phyloP scores from a whole-genome alignment of 1,139 yeast species.

The Pichia sp. region DNA sequence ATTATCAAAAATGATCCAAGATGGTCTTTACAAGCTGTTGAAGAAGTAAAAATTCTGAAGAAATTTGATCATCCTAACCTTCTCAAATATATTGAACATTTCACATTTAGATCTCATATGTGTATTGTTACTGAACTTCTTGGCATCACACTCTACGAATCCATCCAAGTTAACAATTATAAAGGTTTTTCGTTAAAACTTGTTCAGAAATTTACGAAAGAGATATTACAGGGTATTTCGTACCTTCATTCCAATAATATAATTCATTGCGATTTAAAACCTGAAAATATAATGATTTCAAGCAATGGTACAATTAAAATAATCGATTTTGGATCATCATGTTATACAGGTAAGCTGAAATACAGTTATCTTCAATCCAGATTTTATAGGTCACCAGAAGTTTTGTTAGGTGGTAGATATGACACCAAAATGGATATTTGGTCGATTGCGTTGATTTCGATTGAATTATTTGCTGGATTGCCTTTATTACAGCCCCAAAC shows the following conservation, averaged over 20 bases:
- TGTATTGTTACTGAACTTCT: constrained; percentile 77
- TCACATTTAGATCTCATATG: constrained; percentile 74
- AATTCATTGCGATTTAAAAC: constrained; percentile 80
- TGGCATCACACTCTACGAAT: constrained; percentile 65
- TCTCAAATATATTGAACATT: constrained; percentile 63
- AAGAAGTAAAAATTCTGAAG: constrained; percentile 53
- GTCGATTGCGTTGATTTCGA: constrained; percentile 72
- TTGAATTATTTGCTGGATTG: constrained; percentile 62
- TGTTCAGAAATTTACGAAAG: constrained; percentile 49
- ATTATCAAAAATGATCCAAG: constrained; percentile 71
- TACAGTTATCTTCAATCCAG: constrained; percentile 65
- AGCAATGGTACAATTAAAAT: constrained; percentile 39
- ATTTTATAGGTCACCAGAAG: constrained; percentile 76
- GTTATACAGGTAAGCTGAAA: constrained; percentile 44
- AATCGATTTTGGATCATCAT: constrained; percentile 69
- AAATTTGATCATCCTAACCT: constrained; percentile 35
- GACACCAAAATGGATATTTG: constrained; percentile 71
- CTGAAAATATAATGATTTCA: constrained; percentile 59
- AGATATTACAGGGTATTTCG: constrained; percentile 58
- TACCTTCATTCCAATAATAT: constrained; percentile 56
- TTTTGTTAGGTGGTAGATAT: constrained; percentile 75
- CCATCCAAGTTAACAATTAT: constrained; percentile 59
- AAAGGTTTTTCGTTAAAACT: constrained; percentile 58
- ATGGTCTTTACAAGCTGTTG: constrained; percentile 80
- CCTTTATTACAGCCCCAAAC: constrained; percentile 72